Conservation (phyloP, 192 early-diverging fungal species). For the Podila epicladia region DNA sequence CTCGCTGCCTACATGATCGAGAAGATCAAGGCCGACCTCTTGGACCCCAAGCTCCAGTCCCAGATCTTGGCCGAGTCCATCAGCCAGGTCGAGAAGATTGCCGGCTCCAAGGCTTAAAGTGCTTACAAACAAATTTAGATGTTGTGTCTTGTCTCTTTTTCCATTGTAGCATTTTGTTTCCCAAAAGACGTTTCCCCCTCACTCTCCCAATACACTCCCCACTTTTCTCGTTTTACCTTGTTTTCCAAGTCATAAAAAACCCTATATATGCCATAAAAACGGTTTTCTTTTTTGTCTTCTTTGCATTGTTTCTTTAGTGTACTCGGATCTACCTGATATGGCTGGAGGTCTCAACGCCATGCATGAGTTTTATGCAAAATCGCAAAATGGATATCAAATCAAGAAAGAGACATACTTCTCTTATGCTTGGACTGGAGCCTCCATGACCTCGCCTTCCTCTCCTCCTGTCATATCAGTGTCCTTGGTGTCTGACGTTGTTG, state of each 20-base stretch:
- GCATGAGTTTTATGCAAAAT: no score
- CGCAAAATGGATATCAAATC: no score
- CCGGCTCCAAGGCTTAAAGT: constrained; percentile 45
- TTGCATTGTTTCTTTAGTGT: not conserved
- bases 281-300: not conserved
- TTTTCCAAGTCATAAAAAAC: not conserved
- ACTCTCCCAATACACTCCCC: not conserved
- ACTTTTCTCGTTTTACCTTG: not conserved
- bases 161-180: not conserved
- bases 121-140: not conserved
- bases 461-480: not conserved
- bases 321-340: no score
- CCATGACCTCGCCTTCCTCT: not conserved
- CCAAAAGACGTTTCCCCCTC: no score
- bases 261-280: no score
- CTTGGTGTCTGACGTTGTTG: no score
- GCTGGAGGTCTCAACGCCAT: no score
- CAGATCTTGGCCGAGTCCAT: constrained; percentile 53
- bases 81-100: constrained; percentile 55
- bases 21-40: constrained; percentile 75
- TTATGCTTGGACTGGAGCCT: not conserved
- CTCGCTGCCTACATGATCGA: constrained; percentile 87
- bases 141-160: not conserved
- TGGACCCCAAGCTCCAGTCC: constrained; percentile 70
- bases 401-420: no score